Evolutionary conservation across 169 alveolate genomes (phyloP), one percentile per base, ranked within the genome.

Genomic region (Plasmodium blacklocki): DNA sequence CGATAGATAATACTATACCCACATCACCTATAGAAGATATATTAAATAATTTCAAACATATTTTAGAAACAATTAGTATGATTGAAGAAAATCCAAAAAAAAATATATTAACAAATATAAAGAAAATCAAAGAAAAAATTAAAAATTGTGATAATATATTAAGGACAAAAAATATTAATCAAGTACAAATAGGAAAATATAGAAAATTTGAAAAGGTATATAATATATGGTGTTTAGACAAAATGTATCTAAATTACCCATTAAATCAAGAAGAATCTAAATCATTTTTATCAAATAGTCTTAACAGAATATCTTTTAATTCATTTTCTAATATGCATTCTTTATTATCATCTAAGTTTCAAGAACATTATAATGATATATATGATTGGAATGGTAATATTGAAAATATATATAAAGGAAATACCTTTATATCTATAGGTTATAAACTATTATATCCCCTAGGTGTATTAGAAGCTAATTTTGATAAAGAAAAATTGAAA

Each of bases 161-260:
- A 45, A 78, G 89, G 23, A 78, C 89, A 26, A 73, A 78, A 78
- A 78, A 78, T 64, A 32, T 78, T 21, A 78, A 78, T 66, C 78
- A 78, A 78, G 89, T 78, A 8, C 89, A 64, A 66, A 67, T 78
- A 64, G 64, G 21, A 45, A 78, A 78, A 43, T 78, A 78, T 23
- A 8, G 89, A 59, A 78, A 78, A 59, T 78, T 78, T 78, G 89
- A 78, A 70, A 78, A 56, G 66, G 89, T 78, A 1, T 78, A 78
- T 71, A 78, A 78, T 59, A 78, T 78, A 76, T 78, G 89, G 89
- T 78, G 89, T 66, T 50, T 78, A 70, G 89, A 78, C 67, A 64
- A 78, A 78, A 49, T 32, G 3, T 72, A 74, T 18, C 60, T 15
- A 60, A 58, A 21, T 74, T 29, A 18, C 39, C 47, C 43, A 4